Conservation (phyloP, 805 yeast genomes). For the Starmera caribaea region DNA sequence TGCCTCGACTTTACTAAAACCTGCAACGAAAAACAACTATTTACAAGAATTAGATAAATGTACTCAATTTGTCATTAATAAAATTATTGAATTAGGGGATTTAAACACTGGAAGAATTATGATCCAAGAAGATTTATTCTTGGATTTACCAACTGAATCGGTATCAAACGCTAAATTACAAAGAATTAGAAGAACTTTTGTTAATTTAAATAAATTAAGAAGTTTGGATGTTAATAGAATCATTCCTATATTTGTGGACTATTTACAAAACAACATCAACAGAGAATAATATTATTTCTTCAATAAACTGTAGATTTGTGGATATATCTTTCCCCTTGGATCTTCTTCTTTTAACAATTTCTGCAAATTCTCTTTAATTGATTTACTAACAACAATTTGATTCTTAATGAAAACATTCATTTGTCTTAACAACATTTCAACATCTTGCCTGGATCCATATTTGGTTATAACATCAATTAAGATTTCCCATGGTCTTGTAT, state of each 20-base stretch:
- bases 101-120: slow-evolving; percentile 29
- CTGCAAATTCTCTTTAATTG: not conserved
- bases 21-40: slow-evolving; percentile 69
- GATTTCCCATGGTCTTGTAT: slow-evolving; percentile 15
- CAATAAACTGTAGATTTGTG: not conserved
- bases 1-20: slow-evolving; percentile 73
- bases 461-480: slow-evolving; percentile 4
- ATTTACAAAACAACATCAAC: slow-evolving; percentile 46
- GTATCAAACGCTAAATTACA: slow-evolving; percentile 73
- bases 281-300: slow-evolving; percentile 9
- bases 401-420: slow-evolving; percentile 4
- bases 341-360: not conserved
- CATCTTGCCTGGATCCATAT: slow-evolving; percentile 10
- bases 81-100: slow-evolving; percentile 54
- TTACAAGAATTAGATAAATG: slow-evolving; percentile 67
- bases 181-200: slow-evolving; percentile 73
- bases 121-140: slow-evolving; percentile 31
- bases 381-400: not conserved
- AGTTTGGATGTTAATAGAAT: slow-evolving; percentile 64
- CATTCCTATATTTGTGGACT: slow-evolving; percentile 66
- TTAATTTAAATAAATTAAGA: slow-evolving; percentile 73
- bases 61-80: slow-evolving; percentile 56
- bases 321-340: not conserved
- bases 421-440: slow-evolving; percentile 7
- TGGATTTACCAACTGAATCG: slow-evolving; percentile 53